Conservation (phyloP, 805 yeast species). For the Cyberlindnera veronae region DNA sequence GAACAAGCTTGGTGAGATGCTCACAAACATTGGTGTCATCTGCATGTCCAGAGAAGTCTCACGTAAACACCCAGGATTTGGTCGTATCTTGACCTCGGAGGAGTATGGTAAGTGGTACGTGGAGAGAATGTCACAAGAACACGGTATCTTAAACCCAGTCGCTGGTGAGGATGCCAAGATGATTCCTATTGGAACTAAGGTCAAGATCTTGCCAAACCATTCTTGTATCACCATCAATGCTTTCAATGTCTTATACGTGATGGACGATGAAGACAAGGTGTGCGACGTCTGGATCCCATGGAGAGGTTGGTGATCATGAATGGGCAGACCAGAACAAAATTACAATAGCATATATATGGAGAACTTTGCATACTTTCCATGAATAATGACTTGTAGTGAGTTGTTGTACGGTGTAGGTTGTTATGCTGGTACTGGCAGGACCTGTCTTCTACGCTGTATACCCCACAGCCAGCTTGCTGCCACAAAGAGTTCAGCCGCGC, state of each 20-base stretch:
- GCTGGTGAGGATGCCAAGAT: slow-evolving; percentile 25
- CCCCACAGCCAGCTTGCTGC: no score
- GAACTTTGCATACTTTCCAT: no score
- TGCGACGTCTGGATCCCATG: slow-evolving; percentile 65
- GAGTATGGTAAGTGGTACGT: slow-evolving; percentile 57
- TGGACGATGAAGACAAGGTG: slow-evolving; percentile 46
- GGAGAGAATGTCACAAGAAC: slow-evolving; percentile 73
- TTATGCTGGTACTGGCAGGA: no score
- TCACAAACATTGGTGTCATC: slow-evolving; percentile 71
- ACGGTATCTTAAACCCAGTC: slow-evolving; percentile 62
- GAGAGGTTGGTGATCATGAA: slow-evolving; percentile 49
- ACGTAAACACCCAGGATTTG: slow-evolving; percentile 53
- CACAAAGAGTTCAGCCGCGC: no score
- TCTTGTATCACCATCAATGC: slow-evolving; percentile 68
- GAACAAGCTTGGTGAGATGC: slow-evolving; percentile 51
- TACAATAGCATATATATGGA: no score
- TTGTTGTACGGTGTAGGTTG: no score
- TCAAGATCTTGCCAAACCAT: slow-evolving; percentile 64
- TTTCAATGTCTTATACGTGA: slow-evolving; percentile 49
- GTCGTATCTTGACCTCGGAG: slow-evolving; percentile 39
- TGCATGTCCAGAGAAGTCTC: slow-evolving; percentile 65
- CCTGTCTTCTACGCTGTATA: no score
- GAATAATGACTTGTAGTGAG: no score
- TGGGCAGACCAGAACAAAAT: no score
- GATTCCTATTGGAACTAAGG: slow-evolving; percentile 52